These are phyloP conservation scores for Quercus robur DNA, from an alignment of 306 rosid species.

Conservation along the genomic window DNA sequence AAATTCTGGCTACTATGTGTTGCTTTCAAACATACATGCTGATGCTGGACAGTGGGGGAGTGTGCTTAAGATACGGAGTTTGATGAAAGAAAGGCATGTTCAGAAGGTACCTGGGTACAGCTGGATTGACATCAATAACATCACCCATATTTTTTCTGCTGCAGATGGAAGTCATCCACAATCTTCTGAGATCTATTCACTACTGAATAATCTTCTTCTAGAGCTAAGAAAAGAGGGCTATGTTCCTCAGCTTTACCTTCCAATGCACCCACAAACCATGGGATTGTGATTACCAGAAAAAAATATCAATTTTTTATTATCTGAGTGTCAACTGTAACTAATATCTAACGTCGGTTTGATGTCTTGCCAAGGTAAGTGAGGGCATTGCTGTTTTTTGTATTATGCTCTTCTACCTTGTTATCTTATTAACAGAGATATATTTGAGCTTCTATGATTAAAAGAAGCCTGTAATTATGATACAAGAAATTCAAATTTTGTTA, in stretches of 20 bases:
- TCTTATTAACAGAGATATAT: background rate
- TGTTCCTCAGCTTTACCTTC: constrained; percentile 67
- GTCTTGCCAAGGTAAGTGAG: background rate
- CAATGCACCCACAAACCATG: constrained; percentile 54
- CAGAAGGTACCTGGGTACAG: constrained; percentile 77
- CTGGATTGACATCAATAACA: constrained; percentile 74
- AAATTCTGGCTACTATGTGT: constrained; percentile 75
- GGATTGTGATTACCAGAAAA: constrained; percentile 22
- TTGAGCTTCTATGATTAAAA: background rate
- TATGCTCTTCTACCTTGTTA: background rate
- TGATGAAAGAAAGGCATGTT: constrained; percentile 72
- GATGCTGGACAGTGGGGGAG: constrained; percentile 69
- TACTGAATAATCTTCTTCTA: constrained; percentile 54
- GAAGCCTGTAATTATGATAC: background rate
- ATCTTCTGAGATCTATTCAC: constrained; percentile 47
- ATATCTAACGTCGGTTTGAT: background rate
- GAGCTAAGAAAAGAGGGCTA: constrained; percentile 76
- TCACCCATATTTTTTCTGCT: constrained; percentile 68
- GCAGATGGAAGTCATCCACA: constrained; percentile 68
- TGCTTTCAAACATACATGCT: constrained; percentile 72
- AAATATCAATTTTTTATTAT: background rate
- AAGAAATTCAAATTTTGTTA: background rate
- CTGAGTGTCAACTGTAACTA: background rate
- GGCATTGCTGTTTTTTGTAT: background rate
- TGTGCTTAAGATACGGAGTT: constrained; percentile 57